phyloP scores from a whole-genome alignment of 345 rosid genomes.

The Citrus maxima region DNA sequence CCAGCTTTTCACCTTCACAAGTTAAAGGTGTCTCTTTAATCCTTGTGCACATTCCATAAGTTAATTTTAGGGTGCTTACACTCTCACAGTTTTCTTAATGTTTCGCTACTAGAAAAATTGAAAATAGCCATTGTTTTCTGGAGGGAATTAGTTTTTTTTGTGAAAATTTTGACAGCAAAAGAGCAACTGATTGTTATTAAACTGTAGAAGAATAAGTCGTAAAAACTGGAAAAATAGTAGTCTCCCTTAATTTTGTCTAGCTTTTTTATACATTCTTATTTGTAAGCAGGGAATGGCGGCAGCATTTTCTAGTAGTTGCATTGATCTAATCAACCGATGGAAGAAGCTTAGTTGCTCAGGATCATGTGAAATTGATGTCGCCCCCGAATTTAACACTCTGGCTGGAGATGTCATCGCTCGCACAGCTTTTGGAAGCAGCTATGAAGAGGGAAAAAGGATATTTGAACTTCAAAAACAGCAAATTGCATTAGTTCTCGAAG shows the following conservation, averaged over 20 bases:
- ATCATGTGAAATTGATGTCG: slow-evolving; percentile 19
- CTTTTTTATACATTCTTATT: background rate
- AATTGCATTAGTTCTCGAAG: slow-evolving; percentile 7
- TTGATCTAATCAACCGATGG: slow-evolving; percentile 12
- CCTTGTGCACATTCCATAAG: no score
- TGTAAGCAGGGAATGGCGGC: slow-evolving; percentile 13
- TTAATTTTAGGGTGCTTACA: no score
- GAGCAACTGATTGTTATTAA: no score
- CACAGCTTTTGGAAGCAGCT: slow-evolving; percentile 32
- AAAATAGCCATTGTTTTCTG: no score
- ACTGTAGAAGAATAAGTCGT: no score
- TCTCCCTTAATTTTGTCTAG: no score
- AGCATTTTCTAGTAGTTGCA: slow-evolving; percentile 16
- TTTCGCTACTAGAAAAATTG: no score
- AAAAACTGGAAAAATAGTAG: no score
- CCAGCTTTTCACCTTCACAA: slow-evolving; percentile 26
- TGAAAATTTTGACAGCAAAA: no score
- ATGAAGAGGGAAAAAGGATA: slow-evolving; percentile 24
- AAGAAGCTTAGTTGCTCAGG: background rate
- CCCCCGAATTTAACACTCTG: slow-evolving; percentile 10
- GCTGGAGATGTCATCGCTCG: slow-evolving; percentile 20
- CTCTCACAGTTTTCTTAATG: no score
- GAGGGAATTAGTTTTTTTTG: no score
- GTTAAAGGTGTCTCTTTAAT: slow-evolving; percentile 14
- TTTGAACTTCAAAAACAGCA: slow-evolving; percentile 28